phyloP scores from a whole-genome alignment of 352 stramenopile species.

The Pythium volutum region DNA sequence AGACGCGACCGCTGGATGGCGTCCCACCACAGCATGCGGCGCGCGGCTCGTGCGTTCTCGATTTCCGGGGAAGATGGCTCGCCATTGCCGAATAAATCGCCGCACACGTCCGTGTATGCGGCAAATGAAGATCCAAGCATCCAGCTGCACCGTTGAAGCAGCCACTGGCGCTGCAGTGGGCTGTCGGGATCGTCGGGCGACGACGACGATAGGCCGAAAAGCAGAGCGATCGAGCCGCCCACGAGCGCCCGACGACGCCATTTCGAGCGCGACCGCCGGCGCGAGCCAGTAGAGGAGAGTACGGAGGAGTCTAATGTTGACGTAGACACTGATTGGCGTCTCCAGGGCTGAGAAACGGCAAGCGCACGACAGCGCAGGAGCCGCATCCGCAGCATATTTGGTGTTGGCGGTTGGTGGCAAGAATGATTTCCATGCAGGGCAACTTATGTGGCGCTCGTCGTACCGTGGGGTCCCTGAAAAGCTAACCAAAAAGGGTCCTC shows the following conservation, averaged over 20 bases:
- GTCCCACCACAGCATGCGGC: conserved; percentile 26
- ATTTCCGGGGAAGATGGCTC: neutral
- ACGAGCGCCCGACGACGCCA: conserved; percentile 12
- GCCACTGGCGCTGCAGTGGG: conserved; percentile 4
- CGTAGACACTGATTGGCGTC: neutral
- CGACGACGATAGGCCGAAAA: neutral
- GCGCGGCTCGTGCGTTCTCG: conserved; percentile 1
- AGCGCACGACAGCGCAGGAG: neutral
- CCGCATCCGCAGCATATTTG: neutral
- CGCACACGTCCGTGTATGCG: conserved; percentile 20
- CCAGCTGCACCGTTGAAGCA: conserved; percentile 29
- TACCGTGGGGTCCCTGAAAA: neutral
- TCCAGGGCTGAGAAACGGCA: neutral
- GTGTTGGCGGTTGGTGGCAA: neutral
- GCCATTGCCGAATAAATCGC: conserved; percentile 18
- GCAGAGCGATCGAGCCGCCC: conserved; percentile 1
- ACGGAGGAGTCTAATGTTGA: neutral
- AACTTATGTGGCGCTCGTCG: neutral
- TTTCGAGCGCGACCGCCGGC: conserved; percentile 4
- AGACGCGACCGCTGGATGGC: conserved; percentile 16
- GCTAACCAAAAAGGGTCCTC: neutral
- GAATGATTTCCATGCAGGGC: neutral
- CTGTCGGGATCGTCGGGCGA: conserved; percentile 2
- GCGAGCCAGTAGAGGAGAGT: neutral
- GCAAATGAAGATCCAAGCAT: conserved; percentile 31